These are phyloP conservation scores for Saccharum spontaneum DNA, from an alignment of 176 grass and related monocot genomes.

Conservation along the genomic window DNA sequence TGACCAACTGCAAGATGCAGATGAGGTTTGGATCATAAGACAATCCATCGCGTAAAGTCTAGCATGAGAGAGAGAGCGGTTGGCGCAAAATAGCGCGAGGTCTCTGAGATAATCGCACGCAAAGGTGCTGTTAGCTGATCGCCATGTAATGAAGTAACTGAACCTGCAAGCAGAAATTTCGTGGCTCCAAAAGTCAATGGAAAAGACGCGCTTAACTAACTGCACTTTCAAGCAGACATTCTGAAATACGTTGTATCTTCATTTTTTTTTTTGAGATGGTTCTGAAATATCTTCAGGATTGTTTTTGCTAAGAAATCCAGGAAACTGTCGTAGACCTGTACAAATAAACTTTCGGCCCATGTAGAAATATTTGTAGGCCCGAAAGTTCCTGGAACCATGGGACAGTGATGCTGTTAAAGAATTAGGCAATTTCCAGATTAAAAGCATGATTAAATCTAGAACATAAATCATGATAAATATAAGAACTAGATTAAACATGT, in stretches of 20 bases:
- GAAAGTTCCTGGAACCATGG: background rate
- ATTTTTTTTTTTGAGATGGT: too few relatives aligned
- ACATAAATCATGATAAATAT: too few relatives aligned
- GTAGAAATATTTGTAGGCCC: background rate
- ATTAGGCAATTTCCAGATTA: too few relatives aligned
- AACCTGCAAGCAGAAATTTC: background rate
- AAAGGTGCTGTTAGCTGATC: background rate
- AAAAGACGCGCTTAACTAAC: background rate
- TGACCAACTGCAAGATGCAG: background rate
- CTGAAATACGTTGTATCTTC: background rate
- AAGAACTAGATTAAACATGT: too few relatives aligned
- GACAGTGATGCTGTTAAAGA: too few relatives aligned
- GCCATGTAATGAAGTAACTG: background rate
- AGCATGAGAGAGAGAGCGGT: background rate
- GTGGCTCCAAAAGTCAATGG: background rate
- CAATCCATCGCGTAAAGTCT: background rate
- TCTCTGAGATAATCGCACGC: constrained; percentile 13
- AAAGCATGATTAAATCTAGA: too few relatives aligned
- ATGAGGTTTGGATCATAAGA: background rate
- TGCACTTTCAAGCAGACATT: background rate
- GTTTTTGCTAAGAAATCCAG: background rate
- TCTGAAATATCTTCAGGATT: background rate
- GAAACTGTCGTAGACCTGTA: background rate
- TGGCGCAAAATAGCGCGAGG: background rate
- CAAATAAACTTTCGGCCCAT: background rate